Evolutionary conservation across 1,284 basidiomycete genomes (phyloP), one percentile per base, ranked within the genome.

Genomic region (Cystobasidium pallidum): DNA sequence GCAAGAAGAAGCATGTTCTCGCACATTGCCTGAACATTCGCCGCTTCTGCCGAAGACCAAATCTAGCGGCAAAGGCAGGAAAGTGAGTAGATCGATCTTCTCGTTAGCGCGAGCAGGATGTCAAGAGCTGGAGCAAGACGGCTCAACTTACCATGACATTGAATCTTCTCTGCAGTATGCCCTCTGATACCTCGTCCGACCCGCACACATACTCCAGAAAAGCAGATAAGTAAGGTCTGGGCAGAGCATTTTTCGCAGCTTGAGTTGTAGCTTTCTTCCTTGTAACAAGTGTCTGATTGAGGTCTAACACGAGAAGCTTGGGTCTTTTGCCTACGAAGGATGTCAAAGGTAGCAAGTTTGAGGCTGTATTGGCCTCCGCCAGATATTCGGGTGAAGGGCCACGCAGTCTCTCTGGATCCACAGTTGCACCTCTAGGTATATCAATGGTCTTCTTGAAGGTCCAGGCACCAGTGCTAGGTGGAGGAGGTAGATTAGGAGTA

Each of bases 141-240:
- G 11, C 8, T 17, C 3, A 3, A 55, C 68, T 0, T 58, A 71
- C 68, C 68, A 71, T 71, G 10, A 71, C 68, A 24, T 52, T 57
- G 28, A 71, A 71, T 13, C 68, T 24, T 39, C 61, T 63, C 19
- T 62, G 55, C 17, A 70, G 41, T 3, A 58, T n/a, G 26, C 67
- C 67, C 17, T 52, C 47, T 24, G 24, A 30, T 10, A 64, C 36
- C 52, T 71, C 68, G n/a, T 71, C 59, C 3, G 45, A 41, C 2
- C 61, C 68, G 28, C 59, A 71, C 7, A 71, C 49, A 45, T 71
- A 71, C n/a, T 64, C 59, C 11, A 71, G 36, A 47, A 71, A 71
- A 17, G 49, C 28, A 17, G 68, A 71, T 13, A 71, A 28, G 36
- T 49, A 71, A 64, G 68, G 68, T 55, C 68, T 4, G 11, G 55